phyloP scores from a whole-genome alignment of 805 yeast genomes.

The Candida orba region DNA sequence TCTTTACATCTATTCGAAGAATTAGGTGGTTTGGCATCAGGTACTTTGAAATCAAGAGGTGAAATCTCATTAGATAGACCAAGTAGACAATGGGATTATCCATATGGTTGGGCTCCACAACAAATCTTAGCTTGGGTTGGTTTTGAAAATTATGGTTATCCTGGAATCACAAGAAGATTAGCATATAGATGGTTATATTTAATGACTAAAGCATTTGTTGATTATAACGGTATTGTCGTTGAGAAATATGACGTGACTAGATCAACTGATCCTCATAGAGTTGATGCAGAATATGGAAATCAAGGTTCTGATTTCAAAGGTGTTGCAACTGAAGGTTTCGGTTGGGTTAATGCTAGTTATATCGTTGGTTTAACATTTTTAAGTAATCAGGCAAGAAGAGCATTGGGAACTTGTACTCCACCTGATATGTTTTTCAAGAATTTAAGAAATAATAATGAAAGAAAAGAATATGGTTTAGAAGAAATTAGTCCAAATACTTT shows the following conservation, averaged over 20 bases:
- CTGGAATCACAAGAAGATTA: conserved; percentile 57
- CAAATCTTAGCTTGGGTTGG: conserved; percentile 95
- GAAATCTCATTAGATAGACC: conserved; percentile 63
- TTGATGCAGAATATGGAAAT: conserved; percentile 94
- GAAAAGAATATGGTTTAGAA: conserved; percentile 18
- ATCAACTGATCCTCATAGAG: conserved; percentile 79
- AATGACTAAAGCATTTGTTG: conserved; percentile 86
- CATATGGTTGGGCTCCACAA: conserved; percentile 98
- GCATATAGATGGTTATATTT: conserved; percentile 84
- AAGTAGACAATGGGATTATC: conserved; percentile 97
- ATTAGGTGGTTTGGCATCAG: conserved; percentile 84
- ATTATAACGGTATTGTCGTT: conserved; percentile 88
- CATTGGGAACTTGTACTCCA: conserved; percentile 55
- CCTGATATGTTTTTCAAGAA: conserved; percentile 22
- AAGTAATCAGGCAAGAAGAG: conserved; percentile 61
- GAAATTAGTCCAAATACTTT: conserved; percentile 6
- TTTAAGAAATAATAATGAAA: conserved; percentile 17
- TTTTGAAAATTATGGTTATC: conserved; percentile 61
- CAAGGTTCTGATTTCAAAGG: conserved; percentile 92
- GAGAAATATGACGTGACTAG: conserved; percentile 90
- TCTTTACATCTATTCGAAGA: conserved; percentile 70
- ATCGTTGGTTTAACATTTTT: conserved; percentile 62
- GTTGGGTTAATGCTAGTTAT: conserved; percentile 94
- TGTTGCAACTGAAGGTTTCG: conserved; percentile 93
- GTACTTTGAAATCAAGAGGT: conserved; percentile 72